phyloP scores from a whole-genome alignment of 495 filamentous ascomycete genomes.

The Xylaria longipes region DNA sequence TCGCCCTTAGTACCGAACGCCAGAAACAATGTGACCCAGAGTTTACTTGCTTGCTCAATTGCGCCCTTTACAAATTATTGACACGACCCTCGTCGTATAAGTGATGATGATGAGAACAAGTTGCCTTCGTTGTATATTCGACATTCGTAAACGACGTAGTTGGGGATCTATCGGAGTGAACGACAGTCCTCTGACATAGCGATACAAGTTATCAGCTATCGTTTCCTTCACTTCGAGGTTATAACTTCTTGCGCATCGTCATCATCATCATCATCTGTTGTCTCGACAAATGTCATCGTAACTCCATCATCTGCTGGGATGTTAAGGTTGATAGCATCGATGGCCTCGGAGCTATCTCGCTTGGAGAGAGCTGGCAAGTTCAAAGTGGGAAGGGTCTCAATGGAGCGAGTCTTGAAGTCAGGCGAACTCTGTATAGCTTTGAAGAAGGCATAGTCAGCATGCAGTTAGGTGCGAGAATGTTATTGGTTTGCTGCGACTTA shows the following conservation, averaged over 20 bases:
- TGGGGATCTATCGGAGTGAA: background rate
- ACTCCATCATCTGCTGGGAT: constrained; percentile 54
- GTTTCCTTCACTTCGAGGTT: constrained; percentile 14
- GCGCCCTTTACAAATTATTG: background rate
- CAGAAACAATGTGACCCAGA: background rate
- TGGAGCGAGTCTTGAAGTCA: constrained; percentile 37
- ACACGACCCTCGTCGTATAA: background rate
- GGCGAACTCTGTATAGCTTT: constrained; percentile 46
- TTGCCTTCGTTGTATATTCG: background rate
- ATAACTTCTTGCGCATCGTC: constrained; percentile 28
- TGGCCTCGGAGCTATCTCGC: constrained; percentile 39
- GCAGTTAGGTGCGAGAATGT: background rate
- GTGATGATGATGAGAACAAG: background rate
- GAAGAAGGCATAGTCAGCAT: constrained; percentile 28
- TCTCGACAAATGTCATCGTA: constrained; percentile 59
- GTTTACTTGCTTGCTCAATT: background rate
- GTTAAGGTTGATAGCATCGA: constrained; percentile 58
- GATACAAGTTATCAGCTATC: constrained; percentile 24
- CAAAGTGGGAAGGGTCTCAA: constrained; percentile 34
- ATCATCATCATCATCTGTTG: constrained; percentile 47
- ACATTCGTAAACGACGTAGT: too few relatives aligned
- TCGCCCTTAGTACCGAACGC: constrained; percentile 10
- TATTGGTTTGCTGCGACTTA: constrained; percentile 37
- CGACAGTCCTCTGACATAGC: background rate
- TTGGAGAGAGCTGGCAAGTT: constrained; percentile 34